These are phyloP conservation scores for Aegilops tauschii DNA, from an alignment of 176 grass and related monocot species.

Conservation along the genomic window DNA sequence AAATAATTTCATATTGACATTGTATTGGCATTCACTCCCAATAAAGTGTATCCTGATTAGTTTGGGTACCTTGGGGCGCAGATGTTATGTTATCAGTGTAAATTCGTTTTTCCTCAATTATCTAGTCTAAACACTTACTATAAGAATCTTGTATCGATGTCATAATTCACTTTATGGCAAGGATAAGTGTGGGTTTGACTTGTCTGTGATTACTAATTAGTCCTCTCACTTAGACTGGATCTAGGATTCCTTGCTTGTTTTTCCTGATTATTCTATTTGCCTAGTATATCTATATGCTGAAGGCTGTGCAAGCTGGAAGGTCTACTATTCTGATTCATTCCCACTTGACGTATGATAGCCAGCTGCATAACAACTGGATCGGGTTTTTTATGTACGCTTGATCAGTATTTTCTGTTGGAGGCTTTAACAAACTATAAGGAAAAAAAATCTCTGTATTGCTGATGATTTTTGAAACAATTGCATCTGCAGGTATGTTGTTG, in stretches of 20 bases:
- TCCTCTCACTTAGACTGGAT: neutral
- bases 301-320: neutral
- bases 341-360: neutral
- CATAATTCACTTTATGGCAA: neutral
- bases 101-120: neutral
- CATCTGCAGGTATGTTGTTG: constrained; percentile 84
- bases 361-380: neutral
- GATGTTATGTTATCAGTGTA: neutral
- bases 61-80: neutral
- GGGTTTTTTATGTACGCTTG: neutral
- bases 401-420: neutral
- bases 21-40: neutral
- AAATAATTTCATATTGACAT: neutral
- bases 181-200: neutral
- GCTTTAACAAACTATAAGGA: neutral
- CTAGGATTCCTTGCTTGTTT: constrained; percentile 2
- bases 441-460: neutral
- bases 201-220: constrained; percentile 8
- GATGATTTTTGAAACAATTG: neutral
- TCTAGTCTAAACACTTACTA: neutral
- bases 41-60: neutral
- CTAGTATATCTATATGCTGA: neutral
- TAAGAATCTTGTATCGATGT: constrained; percentile 13
- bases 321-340: constrained; percentile 1
- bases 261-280: constrained; percentile 19